phyloP scores from a whole-genome alignment of 2,329 filamentous ascomycete genomes.

The Pseudogymnoascus sp. region DNA sequence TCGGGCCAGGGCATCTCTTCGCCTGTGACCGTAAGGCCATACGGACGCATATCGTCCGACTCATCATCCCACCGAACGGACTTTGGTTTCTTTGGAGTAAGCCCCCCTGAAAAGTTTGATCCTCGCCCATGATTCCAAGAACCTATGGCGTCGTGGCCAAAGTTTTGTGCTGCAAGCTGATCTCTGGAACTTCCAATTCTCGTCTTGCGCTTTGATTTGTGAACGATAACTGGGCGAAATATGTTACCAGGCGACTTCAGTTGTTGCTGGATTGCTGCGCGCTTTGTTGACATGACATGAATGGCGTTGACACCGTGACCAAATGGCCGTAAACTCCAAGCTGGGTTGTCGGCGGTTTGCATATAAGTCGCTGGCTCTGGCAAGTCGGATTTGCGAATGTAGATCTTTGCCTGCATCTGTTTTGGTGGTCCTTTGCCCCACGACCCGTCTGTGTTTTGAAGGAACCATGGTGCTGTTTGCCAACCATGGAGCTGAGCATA shows the following conservation, averaged over 20 bases:
- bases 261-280: constrained; percentile 10
- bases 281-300: constrained; percentile 20
- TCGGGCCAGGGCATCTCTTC: constrained; percentile 9
- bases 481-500: constrained; percentile 13
- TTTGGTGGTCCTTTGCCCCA: constrained; percentile 10
- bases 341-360: constrained; percentile 22
- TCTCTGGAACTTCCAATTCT: background rate
- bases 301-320: constrained; percentile 28
- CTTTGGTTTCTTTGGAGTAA: constrained; percentile 1
- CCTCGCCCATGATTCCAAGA: constrained; percentile 4
- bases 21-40: background rate
- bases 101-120: constrained; percentile 1
- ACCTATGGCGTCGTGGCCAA: background rate
- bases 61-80: background rate
- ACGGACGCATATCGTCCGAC: background rate
- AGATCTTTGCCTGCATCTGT: background rate
- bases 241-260: background rate
- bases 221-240: constrained; percentile 4
- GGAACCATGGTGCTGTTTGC: constrained; percentile 12
- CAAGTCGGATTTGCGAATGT: constrained; percentile 12
- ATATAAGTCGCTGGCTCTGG: constrained; percentile 27
- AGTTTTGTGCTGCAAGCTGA: background rate
- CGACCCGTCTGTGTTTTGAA: constrained; percentile 3
- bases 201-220: background rate
- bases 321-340: constrained; percentile 24